phyloP scores from a whole-genome alignment of 805 yeast genomes.

The Kodamaea sagamina region DNA sequence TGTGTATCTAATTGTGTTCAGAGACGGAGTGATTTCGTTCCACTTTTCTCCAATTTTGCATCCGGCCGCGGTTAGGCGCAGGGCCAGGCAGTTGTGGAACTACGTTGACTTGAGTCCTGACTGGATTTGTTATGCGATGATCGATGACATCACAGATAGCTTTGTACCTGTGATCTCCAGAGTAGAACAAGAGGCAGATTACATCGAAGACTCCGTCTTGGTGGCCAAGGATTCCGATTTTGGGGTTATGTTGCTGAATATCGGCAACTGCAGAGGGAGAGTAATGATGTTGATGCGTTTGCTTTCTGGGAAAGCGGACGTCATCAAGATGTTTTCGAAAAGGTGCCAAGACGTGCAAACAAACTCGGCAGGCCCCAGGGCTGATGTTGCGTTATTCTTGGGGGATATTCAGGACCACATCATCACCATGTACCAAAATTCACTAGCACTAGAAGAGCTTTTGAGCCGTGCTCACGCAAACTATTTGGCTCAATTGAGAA shows the following conservation, averaged over 20 bases:
- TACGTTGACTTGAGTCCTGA: conserved; percentile 73
- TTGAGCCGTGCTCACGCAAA: conserved; percentile 89
- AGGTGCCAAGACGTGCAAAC: conserved; percentile 77
- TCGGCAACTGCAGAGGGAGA: conserved; percentile 77
- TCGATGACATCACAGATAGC: conserved; percentile 84
- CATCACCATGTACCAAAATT: conserved; percentile 91
- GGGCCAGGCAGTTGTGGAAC: conserved; percentile 70
- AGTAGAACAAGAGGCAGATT: conserved; percentile 78
- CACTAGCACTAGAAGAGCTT: conserved; percentile 88
- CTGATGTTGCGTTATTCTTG: conserved; percentile 57
- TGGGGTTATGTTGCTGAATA: conserved; percentile 72
- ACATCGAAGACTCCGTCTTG: conserved; percentile 83
- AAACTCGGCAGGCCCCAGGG: neutral
- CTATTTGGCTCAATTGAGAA: conserved; percentile 91
- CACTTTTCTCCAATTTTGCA: conserved; percentile 62
- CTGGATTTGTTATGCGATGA: conserved; percentile 80
- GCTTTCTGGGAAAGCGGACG: conserved; percentile 93
- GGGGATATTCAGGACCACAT: conserved; percentile 98
- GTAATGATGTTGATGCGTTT: conserved; percentile 92
- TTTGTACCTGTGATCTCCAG: conserved; percentile 80
- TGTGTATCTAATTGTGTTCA: conserved; percentile 65
- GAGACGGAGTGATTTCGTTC: conserved; percentile 60
- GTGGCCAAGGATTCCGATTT: conserved; percentile 48
- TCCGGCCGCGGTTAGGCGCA: conserved; percentile 71
- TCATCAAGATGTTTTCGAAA: conserved; percentile 92